Base-by-base conservation (phyloP, 805 yeast genomes). In the Kazachstania psychrophila region DNA sequence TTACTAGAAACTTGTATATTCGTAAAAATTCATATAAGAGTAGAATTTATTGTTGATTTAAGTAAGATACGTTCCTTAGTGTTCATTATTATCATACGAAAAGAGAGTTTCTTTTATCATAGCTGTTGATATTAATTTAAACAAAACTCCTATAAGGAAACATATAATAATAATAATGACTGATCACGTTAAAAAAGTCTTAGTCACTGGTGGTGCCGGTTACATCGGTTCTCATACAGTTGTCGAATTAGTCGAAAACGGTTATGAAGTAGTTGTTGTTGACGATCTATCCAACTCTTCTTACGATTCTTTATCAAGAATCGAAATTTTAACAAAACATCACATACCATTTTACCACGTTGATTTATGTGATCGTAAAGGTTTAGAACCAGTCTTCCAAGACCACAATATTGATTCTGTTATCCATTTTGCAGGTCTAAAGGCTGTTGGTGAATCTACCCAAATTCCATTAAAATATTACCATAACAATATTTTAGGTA, bases 191-290 rank as follows among this genome's bases (percentile, higher is more conserved):
- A 58, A 54, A 36, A 65, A 65, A 54, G 73, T 79, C 30, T 64
- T 81, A 36, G 87, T 83, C 19, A 81, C 92, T 15, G 94, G 92
- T 29, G 94, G 92, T 32, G 84, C 89, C 17, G 92, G 94, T 14
- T 83, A 83, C 60, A 81, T 83, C 51, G 94, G 92, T 17, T 78
- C 89, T 8, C 92, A 83, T 54, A 79, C 89, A 1, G 83, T 72
- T 14, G 73, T 76, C 33, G 81, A 74, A 48, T 66, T 78, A 36
- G 54, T 77, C 33, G 68, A 70, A 41, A 66, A 72, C 36, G 85
- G 84, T 18, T 70, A 75, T 50, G 69, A 77, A 20, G 84, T 81
- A 23, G 76, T 83, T 13, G 70, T 83, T 29, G 73, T 78, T 16
- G 94, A 83, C 57, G 79, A 78, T 55, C 63, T 79, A 40, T 61